These are phyloP conservation scores for Straminergon stramineum DNA, from an alignment of 225 moss, liverwort and hornwort genomes.

Conservation along the genomic window DNA sequence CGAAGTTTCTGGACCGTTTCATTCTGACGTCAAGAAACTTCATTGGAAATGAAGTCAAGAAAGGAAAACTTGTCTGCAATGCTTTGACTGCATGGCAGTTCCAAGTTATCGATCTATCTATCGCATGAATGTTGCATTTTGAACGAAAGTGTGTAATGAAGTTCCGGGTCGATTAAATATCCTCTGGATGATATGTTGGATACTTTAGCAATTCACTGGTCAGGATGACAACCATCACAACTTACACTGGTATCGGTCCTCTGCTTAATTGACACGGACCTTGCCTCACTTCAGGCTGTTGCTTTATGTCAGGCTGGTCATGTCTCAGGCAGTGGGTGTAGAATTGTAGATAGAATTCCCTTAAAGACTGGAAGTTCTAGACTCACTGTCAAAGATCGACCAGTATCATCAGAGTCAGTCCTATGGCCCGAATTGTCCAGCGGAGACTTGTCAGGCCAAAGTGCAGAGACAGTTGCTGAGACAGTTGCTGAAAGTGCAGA, in stretches of 20 bases:
- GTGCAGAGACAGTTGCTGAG: not conserved
- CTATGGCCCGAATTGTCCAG: not conserved
- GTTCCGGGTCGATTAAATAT: not conserved
- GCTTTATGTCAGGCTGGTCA: not conserved
- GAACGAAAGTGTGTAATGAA: not conserved
- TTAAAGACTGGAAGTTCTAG: not conserved
- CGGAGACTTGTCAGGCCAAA: not conserved
- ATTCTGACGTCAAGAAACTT: not conserved
- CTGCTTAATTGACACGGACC: not conserved
- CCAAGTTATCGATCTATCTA: not conserved
- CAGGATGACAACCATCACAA: not conserved
- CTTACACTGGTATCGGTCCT: not conserved
- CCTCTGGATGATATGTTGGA: not conserved
- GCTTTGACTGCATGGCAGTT: not conserved
- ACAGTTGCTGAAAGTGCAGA: not conserved
- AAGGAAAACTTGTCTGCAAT: not conserved
- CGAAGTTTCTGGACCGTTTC: not conserved
- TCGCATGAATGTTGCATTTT: not conserved
- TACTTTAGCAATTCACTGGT: not conserved
- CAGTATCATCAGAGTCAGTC: not conserved
- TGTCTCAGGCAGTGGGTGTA: no score
- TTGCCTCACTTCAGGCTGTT: not conserved
- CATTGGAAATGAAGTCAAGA: not conserved
- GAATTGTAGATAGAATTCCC: no score
- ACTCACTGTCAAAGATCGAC: not conserved